Conservation (phyloP, 1,284 basidiomycete genomes). For the Mycosarcoma maydis region DNA sequence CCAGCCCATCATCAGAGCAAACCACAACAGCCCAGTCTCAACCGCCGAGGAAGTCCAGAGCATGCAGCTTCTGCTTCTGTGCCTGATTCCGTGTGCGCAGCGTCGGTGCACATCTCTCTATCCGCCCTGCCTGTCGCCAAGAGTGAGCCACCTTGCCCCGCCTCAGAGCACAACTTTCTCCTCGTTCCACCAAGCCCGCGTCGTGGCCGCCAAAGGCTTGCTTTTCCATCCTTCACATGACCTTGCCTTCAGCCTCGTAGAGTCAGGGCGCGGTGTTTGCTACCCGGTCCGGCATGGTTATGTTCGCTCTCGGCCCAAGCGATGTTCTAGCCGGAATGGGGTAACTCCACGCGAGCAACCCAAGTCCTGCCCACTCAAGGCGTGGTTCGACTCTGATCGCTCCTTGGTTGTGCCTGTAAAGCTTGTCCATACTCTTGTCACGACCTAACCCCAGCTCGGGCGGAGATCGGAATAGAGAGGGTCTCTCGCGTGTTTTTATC, state of each 20-base stretch:
- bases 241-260: conserved; percentile 5
- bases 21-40: neutral
- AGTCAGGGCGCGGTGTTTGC: neutral
- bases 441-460: neutral
- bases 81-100: neutral
- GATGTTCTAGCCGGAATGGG: conserved; percentile 7
- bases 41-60: neutral
- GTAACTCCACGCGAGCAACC: conserved; percentile 7
- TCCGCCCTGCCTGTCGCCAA: too few species aligned
- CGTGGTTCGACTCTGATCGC: too few species aligned
- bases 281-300: too few species aligned
- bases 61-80: neutral
- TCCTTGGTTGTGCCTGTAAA: too few species aligned
- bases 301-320: conserved; percentile 2
- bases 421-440: conserved; percentile 1
- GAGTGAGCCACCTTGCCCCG: too few species aligned
- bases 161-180: too few species aligned
- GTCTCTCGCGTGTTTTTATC: too few species aligned
- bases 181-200: too few species aligned
- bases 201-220: too few species aligned
- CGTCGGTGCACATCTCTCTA: too few species aligned
- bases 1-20: neutral
- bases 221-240: neutral
- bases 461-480: neutral
- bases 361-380: conserved; percentile 10